A percentile compares a stretch with the other conserved stretches of the same genome.
Evolutionary conservation across 2,329 filamentous ascomycete species (phyloP).

Genomic region (Fusarium sp.): DNA sequence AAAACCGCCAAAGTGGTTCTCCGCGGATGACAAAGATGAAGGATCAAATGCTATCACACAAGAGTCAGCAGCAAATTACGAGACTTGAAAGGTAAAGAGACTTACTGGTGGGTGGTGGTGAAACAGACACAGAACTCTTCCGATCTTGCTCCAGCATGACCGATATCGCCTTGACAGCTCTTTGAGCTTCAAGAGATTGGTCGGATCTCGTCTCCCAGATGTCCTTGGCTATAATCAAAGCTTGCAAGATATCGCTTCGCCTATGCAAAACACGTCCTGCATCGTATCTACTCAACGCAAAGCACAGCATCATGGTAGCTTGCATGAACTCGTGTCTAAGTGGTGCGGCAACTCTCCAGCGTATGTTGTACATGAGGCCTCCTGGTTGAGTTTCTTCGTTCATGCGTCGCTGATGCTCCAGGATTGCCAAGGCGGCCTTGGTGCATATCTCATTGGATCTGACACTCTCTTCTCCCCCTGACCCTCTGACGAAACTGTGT

Average conservation of each 20-base stretch:
- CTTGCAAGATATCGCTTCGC: slow-evolving; percentile 11
- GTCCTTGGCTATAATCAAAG: not conserved
- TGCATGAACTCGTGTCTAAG: slow-evolving; percentile 35
- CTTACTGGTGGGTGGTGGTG: not conserved
- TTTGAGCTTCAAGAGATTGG: slow-evolving; percentile 9
- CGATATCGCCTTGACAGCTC: slow-evolving; percentile 9
- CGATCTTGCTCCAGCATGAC: not conserved
- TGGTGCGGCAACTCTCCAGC: slow-evolving; percentile 32
- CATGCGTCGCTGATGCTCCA: slow-evolving; percentile 32
- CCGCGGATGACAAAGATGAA: not conserved
- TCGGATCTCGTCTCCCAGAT: slow-evolving; percentile 8
- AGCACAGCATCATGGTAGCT: slow-evolving; percentile 37
- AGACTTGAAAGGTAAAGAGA: not conserved
- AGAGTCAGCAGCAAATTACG: not conserved
- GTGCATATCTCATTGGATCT: slow-evolving; percentile 13
- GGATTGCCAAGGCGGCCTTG: slow-evolving; percentile 24
- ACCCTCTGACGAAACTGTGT: slow-evolving; percentile 3
- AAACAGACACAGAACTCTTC: not conserved
- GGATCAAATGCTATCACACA: not conserved
- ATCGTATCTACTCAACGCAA: slow-evolving; percentile 16
- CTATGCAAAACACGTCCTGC: not conserved
- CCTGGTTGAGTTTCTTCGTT: slow-evolving; percentile 30
- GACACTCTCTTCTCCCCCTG: not conserved
- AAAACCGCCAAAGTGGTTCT: slow-evolving; percentile 2
- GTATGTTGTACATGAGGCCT: slow-evolving; percentile 35